Evolutionary conservation across 1,284 basidiomycete genomes (phyloP).

Genomic region (Vanrija sp.): DNA sequence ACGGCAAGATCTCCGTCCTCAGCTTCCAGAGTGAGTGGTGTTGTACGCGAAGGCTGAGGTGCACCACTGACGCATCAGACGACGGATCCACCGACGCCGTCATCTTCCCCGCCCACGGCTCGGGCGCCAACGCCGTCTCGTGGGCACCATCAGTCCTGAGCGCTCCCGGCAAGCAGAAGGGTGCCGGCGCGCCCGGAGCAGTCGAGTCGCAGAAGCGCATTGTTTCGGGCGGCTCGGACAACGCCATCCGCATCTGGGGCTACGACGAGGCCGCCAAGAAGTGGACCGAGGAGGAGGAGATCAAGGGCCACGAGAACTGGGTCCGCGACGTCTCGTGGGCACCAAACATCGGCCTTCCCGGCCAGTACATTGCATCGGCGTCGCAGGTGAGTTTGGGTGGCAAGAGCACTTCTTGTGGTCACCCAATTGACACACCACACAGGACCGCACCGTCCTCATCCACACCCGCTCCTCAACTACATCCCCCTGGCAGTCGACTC

Average conservation of each 20-base stretch:
- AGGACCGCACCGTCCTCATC: constrained; percentile 88
- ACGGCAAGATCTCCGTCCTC: constrained; percentile 94
- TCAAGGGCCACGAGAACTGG: constrained; percentile 94
- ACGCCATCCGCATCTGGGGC: constrained; percentile 91
- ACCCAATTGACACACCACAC: constrained; percentile 5
- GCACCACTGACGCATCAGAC: constrained; percentile 54
- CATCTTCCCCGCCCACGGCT: constrained; percentile 92
- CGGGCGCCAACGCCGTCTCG: constrained; percentile 94
- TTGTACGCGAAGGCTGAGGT: not conserved
- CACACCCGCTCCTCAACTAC: constrained; percentile 84
- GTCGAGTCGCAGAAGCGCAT: constrained; percentile 63
- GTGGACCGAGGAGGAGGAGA: constrained; percentile 84
- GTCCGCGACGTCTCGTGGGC: constrained; percentile 97
- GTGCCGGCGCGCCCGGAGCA: constrained; percentile 5
- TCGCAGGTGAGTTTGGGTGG: constrained; percentile 62
- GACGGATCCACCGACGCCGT: constrained; percentile 95
- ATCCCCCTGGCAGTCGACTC: constrained; percentile 77
- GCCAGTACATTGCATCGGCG: constrained; percentile 91
- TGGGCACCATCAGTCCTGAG: constrained; percentile 86
- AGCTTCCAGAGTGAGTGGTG: constrained; percentile 83
- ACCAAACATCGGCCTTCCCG: constrained; percentile 89
- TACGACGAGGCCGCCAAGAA: constrained; percentile 55
- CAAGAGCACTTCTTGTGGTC: not conserved
- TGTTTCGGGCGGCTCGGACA: constrained; percentile 93
- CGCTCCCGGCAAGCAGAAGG: constrained; percentile 4